Conservation (phyloP, 441 rosid species). For the Omphalea diandra region DNA sequence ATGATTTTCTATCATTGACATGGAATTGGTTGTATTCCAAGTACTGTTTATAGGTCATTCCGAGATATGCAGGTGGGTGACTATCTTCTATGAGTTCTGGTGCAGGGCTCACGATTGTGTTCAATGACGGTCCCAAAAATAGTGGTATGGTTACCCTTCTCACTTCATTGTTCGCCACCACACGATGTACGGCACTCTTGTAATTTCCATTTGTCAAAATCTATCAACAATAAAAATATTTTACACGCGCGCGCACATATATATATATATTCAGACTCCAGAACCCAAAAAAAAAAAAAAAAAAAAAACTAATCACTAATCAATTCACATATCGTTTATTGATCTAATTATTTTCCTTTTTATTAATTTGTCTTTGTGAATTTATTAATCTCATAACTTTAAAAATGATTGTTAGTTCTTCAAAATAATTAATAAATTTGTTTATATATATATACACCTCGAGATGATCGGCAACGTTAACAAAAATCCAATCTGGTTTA, state of each 20-base stretch:
- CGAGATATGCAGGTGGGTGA: background rate
- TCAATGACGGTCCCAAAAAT: constrained; percentile 21
- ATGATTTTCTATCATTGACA: constrained; percentile 22
- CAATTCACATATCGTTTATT: too few relatives aligned
- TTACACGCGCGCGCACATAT: too few relatives aligned
- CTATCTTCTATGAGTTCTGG: background rate
- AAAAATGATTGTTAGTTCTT: too few relatives aligned
- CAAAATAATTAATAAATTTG: too few relatives aligned
- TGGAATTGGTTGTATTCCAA: constrained; percentile 14
- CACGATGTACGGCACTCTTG: constrained; percentile 12
- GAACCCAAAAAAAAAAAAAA: too few relatives aligned
- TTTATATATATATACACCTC: constrained; percentile 13
- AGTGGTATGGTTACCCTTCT: constrained; percentile 19
- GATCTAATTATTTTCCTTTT: too few relatives aligned
- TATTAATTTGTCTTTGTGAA: too few relatives aligned
- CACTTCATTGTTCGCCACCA: constrained; percentile 14
- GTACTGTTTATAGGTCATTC: constrained; percentile 13
- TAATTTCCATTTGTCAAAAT: constrained; percentile 19
- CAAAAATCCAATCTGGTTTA: constrained; percentile 13
- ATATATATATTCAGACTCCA: too few relatives aligned
- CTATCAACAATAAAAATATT: background rate
- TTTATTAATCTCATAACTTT: too few relatives aligned
- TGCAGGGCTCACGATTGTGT: constrained; percentile 14
- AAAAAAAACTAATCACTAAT: too few relatives aligned
- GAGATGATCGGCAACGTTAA: constrained; percentile 21